Base-by-base conservation (phyloP, 2,329 filamentous ascomycete genomes). In the Phaeoacremonium minimum region DNA sequence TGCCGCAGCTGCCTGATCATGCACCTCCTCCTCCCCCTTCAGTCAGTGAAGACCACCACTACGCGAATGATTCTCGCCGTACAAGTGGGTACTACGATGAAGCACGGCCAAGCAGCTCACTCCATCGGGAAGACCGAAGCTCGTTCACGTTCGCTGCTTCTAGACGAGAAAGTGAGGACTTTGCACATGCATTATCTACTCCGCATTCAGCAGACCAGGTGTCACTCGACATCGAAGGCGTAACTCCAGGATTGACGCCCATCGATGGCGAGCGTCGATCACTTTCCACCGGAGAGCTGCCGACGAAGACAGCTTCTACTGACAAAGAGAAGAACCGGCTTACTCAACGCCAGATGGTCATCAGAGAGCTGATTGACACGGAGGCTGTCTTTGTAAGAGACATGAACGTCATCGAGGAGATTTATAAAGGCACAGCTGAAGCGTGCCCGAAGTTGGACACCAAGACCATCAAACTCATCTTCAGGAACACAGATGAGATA, bases 321-420 rank as follows among this genome's bases (percentile, higher is more conserved):
- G 65, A 65, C 18, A 73, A 80, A 42, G 77, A 84, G 45, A 75
- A 75, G 42, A 83, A 84, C 42, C 80, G 85, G n/a, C 68, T 97
- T 7, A 77, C 78, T 33, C 85, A 91, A 55, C 84, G 93, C 15
- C 80, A 84, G 37, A 80, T 94, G 56, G 80, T 94, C 32, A 84
- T 97, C 51, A 90, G 91, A 54, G 93, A 98, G 60, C 69, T 98
- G 26, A 76, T 96, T 31, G 89, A 96, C 52, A 98, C 93, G 0
- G 93, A 98, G 57, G 82, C 88, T 32, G 82, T 84, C 6, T 97
- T 95, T 60, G 82, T 94, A 38, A 80, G 88, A 45, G 93, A 98
- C 57, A 91, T 98, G 87, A 95, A 90, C 57, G 91, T 98, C 36
- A 85, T 95, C 3, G 88, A 95, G 53, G 90, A 97, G 54, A 97